These are phyloP conservation scores for Spiraea crenata DNA, from an alignment of 331 rosid genomes.

Conservation along the genomic window DNA sequence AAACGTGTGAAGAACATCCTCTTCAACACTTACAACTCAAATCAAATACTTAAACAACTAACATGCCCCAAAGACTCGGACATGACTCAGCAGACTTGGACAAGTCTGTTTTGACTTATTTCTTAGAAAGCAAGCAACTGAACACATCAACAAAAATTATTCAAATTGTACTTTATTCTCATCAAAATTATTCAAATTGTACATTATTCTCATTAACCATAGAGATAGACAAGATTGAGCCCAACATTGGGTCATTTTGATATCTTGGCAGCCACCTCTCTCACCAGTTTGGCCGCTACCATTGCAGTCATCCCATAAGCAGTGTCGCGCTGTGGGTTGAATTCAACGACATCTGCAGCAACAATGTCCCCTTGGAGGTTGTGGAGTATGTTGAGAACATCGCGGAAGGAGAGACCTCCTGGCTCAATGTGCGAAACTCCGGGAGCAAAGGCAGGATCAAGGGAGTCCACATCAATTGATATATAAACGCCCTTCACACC, in stretches of 20 bases:
- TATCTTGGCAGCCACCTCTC: conserved; percentile 90
- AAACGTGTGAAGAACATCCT: no score
- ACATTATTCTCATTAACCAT: no score
- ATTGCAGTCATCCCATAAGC: conserved; percentile 98
- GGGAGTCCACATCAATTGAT: conserved; percentile 85
- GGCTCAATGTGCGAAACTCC: conserved; percentile 98
- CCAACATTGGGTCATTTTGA: conserved; percentile 43
- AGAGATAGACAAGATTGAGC: background rate
- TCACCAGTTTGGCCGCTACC: conserved; percentile 97
- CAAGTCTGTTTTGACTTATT: no score
- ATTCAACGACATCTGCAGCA: conserved; percentile 86
- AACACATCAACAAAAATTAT: no score
- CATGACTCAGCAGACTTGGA: no score
- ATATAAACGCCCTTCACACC: conserved; percentile 94
- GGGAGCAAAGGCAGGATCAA: conserved; percentile 96
- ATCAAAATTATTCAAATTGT: no score
- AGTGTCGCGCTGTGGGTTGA: conserved; percentile 94
- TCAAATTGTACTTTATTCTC: no score
- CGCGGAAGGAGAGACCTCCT: conserved; percentile 93
- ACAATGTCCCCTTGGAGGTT: conserved; percentile 83
- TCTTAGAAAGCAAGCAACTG: no score
- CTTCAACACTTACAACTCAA: no score
- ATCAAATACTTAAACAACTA: no score
- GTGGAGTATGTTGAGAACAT: conserved; percentile 82
- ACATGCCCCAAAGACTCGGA: no score